Conservation (phyloP, 805 yeast genomes). For the Saccharomyces kudriavzevii region DNA sequence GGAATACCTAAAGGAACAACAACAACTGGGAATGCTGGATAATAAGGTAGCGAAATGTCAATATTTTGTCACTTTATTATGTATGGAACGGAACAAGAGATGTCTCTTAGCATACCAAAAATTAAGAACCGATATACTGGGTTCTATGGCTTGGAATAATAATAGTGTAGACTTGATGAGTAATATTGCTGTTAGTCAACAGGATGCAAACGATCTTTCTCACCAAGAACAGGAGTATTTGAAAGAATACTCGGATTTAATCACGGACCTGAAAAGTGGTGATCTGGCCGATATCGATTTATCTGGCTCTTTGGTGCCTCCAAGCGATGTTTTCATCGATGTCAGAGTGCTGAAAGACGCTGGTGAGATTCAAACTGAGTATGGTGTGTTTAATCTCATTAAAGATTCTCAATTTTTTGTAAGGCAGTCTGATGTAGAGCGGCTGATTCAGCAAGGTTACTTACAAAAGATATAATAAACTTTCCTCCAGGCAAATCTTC, state of each 20-base stretch:
- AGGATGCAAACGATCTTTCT: constrained; percentile 46
- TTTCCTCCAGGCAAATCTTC: background rate
- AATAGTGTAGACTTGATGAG: constrained; percentile 32
- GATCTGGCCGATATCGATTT: constrained; percentile 75
- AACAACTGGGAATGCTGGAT: constrained; percentile 20
- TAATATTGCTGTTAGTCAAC: constrained; percentile 27
- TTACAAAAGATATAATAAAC: constrained; percentile 55
- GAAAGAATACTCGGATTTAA: constrained; percentile 58
- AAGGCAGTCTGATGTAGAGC: constrained; percentile 86
- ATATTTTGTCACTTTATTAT: constrained; percentile 48
- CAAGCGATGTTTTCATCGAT: constrained; percentile 84
- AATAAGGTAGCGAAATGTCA: constrained; percentile 52
- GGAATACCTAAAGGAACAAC: constrained; percentile 36
- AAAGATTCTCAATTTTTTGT: constrained; percentile 93
- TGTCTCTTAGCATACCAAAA: constrained; percentile 80
- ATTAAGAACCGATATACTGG: constrained; percentile 59
- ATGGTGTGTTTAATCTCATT: constrained; percentile 87
- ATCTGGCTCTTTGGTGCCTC: constrained; percentile 85
- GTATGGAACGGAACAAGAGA: constrained; percentile 82
- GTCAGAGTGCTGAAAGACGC: constrained; percentile 90
- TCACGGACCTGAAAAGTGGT: constrained; percentile 65
- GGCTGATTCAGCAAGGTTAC: constrained; percentile 90
- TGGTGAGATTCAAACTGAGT: constrained; percentile 95
- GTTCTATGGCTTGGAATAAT: constrained; percentile 64
- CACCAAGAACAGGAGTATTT: constrained; percentile 76